These are phyloP conservation scores for Prunella vulgaris DNA, from an alignment of 257 asterid species.

Conservation along the genomic window DNA sequence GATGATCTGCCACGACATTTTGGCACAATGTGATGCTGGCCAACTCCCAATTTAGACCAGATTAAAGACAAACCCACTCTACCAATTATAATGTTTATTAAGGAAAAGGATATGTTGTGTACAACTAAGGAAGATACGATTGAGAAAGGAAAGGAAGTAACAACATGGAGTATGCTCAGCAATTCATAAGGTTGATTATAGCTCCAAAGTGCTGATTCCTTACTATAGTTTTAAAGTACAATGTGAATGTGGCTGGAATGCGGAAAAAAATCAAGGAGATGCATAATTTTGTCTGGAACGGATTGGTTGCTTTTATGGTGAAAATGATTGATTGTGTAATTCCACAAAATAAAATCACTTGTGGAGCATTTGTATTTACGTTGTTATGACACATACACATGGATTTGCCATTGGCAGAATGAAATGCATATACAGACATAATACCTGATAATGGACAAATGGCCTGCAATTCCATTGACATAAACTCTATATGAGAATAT, in stretches of 20 bases:
- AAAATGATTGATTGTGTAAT: background rate
- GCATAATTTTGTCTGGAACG: background rate
- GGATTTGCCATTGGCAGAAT: background rate
- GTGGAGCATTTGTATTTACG: background rate
- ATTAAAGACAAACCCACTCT: background rate
- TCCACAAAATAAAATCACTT: background rate
- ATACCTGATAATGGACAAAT: background rate
- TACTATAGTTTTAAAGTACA: background rate
- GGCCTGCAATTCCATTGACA: background rate
- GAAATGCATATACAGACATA: background rate
- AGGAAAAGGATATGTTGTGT: background rate
- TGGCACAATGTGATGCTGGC: background rate
- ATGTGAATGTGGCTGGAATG: background rate
- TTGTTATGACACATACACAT: background rate
- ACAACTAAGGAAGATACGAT: background rate
- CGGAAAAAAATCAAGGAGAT: background rate
- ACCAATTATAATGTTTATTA: background rate
- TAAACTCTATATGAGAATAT: background rate
- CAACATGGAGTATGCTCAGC: background rate
- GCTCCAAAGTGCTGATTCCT: background rate
- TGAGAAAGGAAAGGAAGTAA: conserved; percentile 1
- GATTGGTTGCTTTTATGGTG: background rate
- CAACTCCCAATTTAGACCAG: background rate
- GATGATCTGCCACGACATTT: conserved; percentile 9
- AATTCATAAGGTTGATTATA: background rate